phyloP scores from a whole-genome alignment of 1,284 basidiomycete genomes.

The Trametes sp. region DNA sequence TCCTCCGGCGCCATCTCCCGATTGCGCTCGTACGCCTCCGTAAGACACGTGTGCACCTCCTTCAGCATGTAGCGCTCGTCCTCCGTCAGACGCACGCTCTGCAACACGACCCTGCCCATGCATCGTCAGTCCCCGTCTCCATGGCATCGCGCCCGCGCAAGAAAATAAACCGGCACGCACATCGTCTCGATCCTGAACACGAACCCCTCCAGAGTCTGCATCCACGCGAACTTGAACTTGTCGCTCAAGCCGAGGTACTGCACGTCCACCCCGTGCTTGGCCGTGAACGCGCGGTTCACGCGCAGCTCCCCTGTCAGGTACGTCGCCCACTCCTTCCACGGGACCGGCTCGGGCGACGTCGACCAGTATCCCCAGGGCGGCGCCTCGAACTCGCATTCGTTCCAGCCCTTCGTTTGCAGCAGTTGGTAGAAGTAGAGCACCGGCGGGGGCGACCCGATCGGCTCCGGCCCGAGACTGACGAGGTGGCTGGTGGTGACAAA shows the following conservation, averaged over 20 bases:
- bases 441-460: not conserved
- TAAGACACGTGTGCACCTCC: slow-evolving; percentile 5
- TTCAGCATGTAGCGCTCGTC: slow-evolving; percentile 10
- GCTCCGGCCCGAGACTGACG: slow-evolving; percentile 2
- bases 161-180: slow-evolving; percentile 1
- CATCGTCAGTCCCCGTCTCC: not conserved
- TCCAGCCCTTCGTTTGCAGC: no score
- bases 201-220: slow-evolving; percentile 7
- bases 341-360: slow-evolving; percentile 1
- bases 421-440: slow-evolving; percentile 10
- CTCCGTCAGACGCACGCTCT: not conserved
- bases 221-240: slow-evolving; percentile 9
- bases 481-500: slow-evolving; percentile 9
- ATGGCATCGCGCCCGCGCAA: not conserved
- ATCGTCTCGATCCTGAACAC: slow-evolving; percentile 11
- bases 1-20: not conserved
- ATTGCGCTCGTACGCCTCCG: not conserved
- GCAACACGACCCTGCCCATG: slow-evolving; percentile 1
- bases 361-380: slow-evolving; percentile 21
- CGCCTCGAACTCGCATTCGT: no score
- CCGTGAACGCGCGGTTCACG: not conserved
- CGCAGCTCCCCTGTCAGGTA: no score
- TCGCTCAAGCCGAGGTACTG: not conserved
- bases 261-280: not conserved
- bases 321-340: not conserved